Conservation (phyloP, 257 asterid species). For the Avicennia marina region DNA sequence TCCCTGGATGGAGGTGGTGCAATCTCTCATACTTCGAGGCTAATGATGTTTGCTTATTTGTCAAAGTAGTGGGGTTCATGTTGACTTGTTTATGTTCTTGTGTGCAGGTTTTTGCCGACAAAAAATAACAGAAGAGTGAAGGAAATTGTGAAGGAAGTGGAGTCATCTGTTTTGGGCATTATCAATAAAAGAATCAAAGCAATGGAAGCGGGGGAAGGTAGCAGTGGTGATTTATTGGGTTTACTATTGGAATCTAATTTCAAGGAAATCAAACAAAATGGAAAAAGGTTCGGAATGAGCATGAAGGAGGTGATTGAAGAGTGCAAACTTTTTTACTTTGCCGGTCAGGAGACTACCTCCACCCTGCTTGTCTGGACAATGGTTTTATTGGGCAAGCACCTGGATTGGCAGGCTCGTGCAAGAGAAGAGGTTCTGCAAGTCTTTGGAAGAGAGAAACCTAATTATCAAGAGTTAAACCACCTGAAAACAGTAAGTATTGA, state of each 20-base stretch:
- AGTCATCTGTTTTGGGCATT: slow-evolving; percentile 26
- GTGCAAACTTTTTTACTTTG: slow-evolving; percentile 54
- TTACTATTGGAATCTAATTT: slow-evolving; percentile 36
- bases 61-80: too few relatives aligned
- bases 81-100: not conserved
- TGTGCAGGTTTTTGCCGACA: slow-evolving; percentile 43
- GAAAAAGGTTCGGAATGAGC: slow-evolving; percentile 37
- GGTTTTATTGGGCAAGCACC: slow-evolving; percentile 37
- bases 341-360: slow-evolving; percentile 62
- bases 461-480: slow-evolving; percentile 32
- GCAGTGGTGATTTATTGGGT: slow-evolving; percentile 32
- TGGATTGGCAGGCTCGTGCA: slow-evolving; percentile 49
- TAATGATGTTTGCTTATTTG: not conserved
- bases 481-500: slow-evolving; percentile 37
- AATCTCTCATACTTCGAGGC: not conserved
- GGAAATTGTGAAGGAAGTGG: slow-evolving; percentile 33
- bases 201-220: slow-evolving; percentile 37
- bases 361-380: slow-evolving; percentile 49
- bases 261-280: slow-evolving; percentile 30
- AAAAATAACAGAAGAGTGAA: slow-evolving; percentile 35
- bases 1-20: slow-evolving; percentile 51
- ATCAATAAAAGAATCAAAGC: slow-evolving; percentile 33
- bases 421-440: slow-evolving; percentile 43
- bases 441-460: slow-evolving; percentile 27
- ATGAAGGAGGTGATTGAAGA: slow-evolving; percentile 46